Evolutionary conservation across 139 green algal species (phyloP).

Genomic region (Dunaliella primolecta): DNA sequence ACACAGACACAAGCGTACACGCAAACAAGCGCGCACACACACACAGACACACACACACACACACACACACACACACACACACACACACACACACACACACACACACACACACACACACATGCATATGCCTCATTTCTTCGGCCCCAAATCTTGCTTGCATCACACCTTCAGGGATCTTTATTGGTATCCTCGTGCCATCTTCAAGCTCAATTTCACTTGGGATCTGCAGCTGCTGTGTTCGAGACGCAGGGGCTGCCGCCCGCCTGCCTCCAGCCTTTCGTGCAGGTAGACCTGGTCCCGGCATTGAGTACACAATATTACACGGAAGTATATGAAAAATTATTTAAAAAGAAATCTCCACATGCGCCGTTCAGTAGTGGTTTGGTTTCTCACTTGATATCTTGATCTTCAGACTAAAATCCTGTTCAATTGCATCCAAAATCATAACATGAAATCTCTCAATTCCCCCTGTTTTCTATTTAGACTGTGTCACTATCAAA

Average conservation of each 20-base stretch:
- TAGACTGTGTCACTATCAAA: too few species aligned
- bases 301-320: too few species aligned
- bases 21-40: neutral
- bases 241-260: neutral
- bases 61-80: neutral
- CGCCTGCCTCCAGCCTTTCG: constrained; percentile 21
- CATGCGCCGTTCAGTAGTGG: too few species aligned
- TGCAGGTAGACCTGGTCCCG: neutral
- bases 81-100: neutral
- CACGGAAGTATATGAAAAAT: too few species aligned
- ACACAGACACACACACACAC: neutral
- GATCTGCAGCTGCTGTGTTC: constrained; percentile 13
- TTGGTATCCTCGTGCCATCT: constrained; percentile 44
- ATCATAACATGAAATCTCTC: too few species aligned
- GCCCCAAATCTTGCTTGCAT: neutral
- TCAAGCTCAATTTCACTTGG: constrained; percentile 45
- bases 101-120: neutral
- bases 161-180: constrained; percentile 38
- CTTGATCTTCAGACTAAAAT: too few species aligned
- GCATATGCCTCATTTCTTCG: neutral
- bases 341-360: too few species aligned
- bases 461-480: too few species aligned
- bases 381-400: too few species aligned
- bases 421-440: too few species aligned
- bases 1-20: neutral